Percentiles rank a stretch among this genome's conserved stretches.
These are phyloP conservation scores for Fusarium veterinarium DNA, from an alignment of 2,329 filamentous ascomycete species.

Conservation along the genomic window DNA sequence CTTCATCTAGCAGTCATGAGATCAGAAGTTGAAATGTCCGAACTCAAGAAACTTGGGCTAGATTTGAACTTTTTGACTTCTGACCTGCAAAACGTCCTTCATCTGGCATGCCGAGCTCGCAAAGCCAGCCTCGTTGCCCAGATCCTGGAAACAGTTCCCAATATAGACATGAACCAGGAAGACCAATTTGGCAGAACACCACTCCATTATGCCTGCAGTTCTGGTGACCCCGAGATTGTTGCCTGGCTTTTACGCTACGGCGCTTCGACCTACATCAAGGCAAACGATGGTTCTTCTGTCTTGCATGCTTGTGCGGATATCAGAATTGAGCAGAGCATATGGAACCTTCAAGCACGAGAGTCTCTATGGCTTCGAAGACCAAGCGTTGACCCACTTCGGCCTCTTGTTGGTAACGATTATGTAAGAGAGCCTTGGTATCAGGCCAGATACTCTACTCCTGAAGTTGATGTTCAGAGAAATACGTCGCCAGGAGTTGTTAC, in stretches of 20 bases:
- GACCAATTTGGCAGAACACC: conserved; percentile 34
- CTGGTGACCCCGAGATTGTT: conserved; percentile 33
- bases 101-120: conserved; percentile 36
- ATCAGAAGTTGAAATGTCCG: conserved; percentile 11
- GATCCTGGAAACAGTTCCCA: not conserved
- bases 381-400: conserved; percentile 6
- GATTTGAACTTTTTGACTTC: conserved; percentile 17
- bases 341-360: not conserved
- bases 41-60: conserved; percentile 9
- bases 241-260: conserved; percentile 24
- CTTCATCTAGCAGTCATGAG: conserved; percentile 34
- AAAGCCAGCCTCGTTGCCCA: conserved; percentile 18
- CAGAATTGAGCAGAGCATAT: conserved; percentile 19
- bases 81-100: conserved; percentile 30
- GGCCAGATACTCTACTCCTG: not conserved
- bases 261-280: not conserved
- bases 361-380: not conserved
- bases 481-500: not conserved
- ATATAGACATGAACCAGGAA: conserved; percentile 18
- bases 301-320: conserved; percentile 36
- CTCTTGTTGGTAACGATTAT: not conserved
- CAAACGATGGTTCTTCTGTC: not conserved
- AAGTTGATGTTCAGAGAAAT: not conserved
- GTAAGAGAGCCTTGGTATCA: not conserved
- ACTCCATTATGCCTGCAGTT: conserved; percentile 34